Evolutionary conservation across 352 stramenopile species (phyloP).

Genomic region (Pythium apleroticum): DNA sequence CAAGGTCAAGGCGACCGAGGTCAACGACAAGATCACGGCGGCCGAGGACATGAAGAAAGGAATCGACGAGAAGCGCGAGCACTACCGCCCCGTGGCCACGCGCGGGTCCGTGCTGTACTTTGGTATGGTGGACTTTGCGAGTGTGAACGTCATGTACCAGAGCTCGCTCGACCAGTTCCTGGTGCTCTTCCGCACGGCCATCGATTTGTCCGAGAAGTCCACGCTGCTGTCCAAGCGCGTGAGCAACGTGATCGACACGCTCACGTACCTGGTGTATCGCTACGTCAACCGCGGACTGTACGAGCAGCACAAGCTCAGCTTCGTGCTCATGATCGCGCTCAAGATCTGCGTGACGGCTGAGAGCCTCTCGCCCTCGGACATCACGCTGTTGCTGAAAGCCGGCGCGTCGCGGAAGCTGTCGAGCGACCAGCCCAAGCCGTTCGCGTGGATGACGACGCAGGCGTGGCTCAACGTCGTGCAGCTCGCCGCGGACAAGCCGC

Average conservation of each 20-base stretch:
- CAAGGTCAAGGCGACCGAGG: slow-evolving; percentile 88
- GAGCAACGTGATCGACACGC: slow-evolving; percentile 82
- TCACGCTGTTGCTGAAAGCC: slow-evolving; percentile 74
- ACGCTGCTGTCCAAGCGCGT: slow-evolving; percentile 84
- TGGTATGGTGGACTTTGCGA: slow-evolving; percentile 82
- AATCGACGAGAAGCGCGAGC: slow-evolving; percentile 91
- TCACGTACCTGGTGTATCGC: slow-evolving; percentile 81
- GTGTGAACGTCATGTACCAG: slow-evolving; percentile 92
- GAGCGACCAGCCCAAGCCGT: slow-evolving; percentile 70
- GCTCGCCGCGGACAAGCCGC: slow-evolving; percentile 60
- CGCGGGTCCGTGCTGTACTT: slow-evolving; percentile 90
- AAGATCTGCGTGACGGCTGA: slow-evolving; percentile 78
- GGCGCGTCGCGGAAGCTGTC: slow-evolving; percentile 61
- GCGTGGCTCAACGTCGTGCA: slow-evolving; percentile 75
- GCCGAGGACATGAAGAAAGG: slow-evolving; percentile 84
- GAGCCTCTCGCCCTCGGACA: slow-evolving; percentile 48
- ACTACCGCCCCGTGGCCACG: slow-evolving; percentile 89
- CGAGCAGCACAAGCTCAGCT: slow-evolving; percentile 72
- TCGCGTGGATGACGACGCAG: slow-evolving; percentile 61
- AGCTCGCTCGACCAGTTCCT: slow-evolving; percentile 90
- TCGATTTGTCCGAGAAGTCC: slow-evolving; percentile 82
- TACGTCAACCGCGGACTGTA: slow-evolving; percentile 80
- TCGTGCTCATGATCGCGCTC: slow-evolving; percentile 63
- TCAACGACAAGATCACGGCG: slow-evolving; percentile 89
- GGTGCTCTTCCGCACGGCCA: slow-evolving; percentile 78